Evolutionary conservation across 306 rosid genomes (phyloP), one percentile per base, ranked within the genome.

Genomic region (Quercus dentata): DNA sequence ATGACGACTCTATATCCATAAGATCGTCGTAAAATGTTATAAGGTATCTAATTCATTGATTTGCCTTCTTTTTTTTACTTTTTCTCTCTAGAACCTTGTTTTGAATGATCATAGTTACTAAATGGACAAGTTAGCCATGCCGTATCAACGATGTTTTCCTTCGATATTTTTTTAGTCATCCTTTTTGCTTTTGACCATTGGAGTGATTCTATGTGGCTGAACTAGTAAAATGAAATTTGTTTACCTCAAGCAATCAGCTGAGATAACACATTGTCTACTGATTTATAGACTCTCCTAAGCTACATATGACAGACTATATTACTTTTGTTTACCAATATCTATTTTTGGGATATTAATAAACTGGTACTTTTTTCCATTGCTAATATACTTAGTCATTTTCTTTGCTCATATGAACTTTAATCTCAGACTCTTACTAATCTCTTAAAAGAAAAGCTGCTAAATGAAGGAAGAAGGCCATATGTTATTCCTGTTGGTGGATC

Each of bases 401-500:
- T 17, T 70, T 70, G 54, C 41, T 61, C 4, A 46, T 74, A 9
- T 84, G 61, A 17, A 56, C 73, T 70, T 25, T 81, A 63, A 54
- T 55, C 30, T 62, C 85, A 95, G 99, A 82, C 90, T 56, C 96
- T 95, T 71, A 46, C 92, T 55, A 78, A 90, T 74, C 7, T 70
- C 81, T 87, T 95, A 14, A 91, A 88, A 86, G 89, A 89, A 77
- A 95, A 83, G 84, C 88, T 95, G 85, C 73, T 88, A 38, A 89
- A 83, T n/a, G 93, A 93, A 87, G 99, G 98, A 74, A 91, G 92
- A 86, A 90, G 82, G 76, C 98, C 99, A 30, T 95, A 95, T 77
- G 89, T 91, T 80, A 93, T 95, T 85, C 98, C 99, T 3, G 92
- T 89, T 31, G 99, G 98, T 21, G 98, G 99, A 81, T 95, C 99